phyloP scores from a whole-genome alignment of 176 grass and related monocot species.

The Thinopyrum elongatum region DNA sequence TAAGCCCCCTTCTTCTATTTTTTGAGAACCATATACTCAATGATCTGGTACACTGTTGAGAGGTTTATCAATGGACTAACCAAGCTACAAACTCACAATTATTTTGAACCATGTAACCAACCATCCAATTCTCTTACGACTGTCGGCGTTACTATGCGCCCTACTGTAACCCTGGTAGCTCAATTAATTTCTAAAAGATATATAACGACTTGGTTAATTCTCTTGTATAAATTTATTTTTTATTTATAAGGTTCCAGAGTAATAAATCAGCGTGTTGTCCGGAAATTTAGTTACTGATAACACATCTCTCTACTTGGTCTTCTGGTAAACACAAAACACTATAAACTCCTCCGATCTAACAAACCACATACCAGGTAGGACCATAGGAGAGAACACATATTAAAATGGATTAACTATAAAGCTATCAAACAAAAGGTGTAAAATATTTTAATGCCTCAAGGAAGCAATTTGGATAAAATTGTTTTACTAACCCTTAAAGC shows the following conservation, averaged over 20 bases:
- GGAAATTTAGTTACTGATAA: not conserved
- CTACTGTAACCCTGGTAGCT: not conserved
- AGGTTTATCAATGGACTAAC: not conserved
- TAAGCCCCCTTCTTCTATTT: not conserved
- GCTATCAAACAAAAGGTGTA: not conserved
- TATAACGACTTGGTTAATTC: not conserved
- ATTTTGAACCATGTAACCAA: not conserved
- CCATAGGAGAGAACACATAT: not conserved
- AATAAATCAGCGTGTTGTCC: not conserved
- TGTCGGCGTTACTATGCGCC: not conserved
- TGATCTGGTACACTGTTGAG: not conserved
- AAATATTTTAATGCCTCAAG: not conserved
- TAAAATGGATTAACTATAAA: not conserved
- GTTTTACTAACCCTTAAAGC: not conserved
- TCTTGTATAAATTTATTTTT: too few species aligned
- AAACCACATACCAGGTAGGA: not conserved
- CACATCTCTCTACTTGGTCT: not conserved
- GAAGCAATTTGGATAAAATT: not conserved
- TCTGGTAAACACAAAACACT: not conserved
- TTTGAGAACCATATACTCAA: not conserved
- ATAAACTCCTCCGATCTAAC: not conserved
- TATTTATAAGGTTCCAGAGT: not conserved
- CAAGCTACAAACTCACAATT: not conserved
- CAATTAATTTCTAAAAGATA: not conserved
- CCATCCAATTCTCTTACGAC: not conserved